These are phyloP conservation scores for Cyclospora cayetanensis DNA, from an alignment of 169 alveolate genomes.

Conservation along the genomic window DNA sequence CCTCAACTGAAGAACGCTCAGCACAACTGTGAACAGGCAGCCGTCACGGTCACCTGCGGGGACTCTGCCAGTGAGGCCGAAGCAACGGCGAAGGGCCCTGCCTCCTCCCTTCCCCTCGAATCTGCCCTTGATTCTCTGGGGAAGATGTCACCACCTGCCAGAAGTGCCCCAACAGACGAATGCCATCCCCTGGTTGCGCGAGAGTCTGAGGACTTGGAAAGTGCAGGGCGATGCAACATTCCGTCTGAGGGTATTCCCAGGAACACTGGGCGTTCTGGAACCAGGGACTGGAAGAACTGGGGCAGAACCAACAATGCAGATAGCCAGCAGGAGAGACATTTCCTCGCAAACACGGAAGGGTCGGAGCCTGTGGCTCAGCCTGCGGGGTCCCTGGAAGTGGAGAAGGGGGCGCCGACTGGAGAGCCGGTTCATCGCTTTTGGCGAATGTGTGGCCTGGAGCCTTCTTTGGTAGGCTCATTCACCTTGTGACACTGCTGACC, in stretches of 20 bases:
- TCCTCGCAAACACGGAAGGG: not conserved
- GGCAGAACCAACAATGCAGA: not conserved
- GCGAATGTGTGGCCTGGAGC: not conserved
- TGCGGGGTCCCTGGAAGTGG: not conserved
- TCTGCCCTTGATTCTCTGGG: not conserved
- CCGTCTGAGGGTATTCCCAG: not conserved
- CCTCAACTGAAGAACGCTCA: not conserved
- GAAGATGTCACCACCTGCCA: not conserved
- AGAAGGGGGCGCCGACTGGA: not conserved
- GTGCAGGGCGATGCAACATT: not conserved
- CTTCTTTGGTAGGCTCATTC: not conserved
- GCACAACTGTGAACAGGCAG: not conserved
- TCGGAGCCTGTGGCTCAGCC: not conserved
- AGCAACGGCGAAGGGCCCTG: not conserved
- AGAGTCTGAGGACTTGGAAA: conserved; percentile 2
- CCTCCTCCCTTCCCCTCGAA: not conserved
- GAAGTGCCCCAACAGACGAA: not conserved
- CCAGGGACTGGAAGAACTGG: not conserved
- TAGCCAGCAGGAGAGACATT: not conserved
- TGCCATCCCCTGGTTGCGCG: conserved; percentile 12
- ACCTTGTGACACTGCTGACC: not conserved
- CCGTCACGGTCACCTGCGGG: not conserved
- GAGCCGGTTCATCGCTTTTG: not conserved
- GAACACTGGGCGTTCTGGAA: not conserved
- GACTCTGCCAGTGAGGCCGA: not conserved